phyloP scores from a whole-genome alignment of 331 rosid genomes.

The Phaseolus coccineus region DNA sequence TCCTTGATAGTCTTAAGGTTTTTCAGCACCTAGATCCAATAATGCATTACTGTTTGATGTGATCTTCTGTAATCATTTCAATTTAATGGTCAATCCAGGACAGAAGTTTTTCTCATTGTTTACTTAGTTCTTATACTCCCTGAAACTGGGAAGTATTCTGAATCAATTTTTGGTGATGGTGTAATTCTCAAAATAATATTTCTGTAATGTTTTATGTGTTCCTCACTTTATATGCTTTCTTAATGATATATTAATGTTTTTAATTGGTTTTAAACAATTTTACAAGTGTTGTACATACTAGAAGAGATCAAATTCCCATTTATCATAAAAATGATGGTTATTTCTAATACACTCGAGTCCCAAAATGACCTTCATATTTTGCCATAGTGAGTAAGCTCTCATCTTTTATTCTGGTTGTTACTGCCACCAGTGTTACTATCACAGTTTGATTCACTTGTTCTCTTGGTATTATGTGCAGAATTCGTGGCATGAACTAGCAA shows the following conservation, averaged over 20 bases:
- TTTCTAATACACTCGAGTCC: neutral
- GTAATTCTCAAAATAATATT: slow-evolving; percentile 9
- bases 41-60: neutral
- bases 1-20: too few relatives aligned
- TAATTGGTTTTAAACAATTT: neutral
- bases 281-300: neutral
- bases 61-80: neutral
- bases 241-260: neutral
- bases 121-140: neutral
- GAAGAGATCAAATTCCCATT: neutral
- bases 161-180: neutral
- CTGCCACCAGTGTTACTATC: slow-evolving; percentile 15
- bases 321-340: slow-evolving; percentile 6
- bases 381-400: neutral
- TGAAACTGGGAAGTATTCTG: neutral
- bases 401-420: neutral
- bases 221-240: neutral
- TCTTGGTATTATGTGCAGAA: slow-evolving; percentile 58
- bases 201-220: neutral
- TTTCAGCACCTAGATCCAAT: neutral
- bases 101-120: neutral
- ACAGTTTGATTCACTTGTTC: slow-evolving; percentile 37
- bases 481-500: slow-evolving; percentile 90
- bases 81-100: neutral
- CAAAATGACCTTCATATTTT: slow-evolving; percentile 11